Percentiles rank a stretch among this genome's conserved stretches.
These are phyloP conservation scores for Asterella californica DNA, from an alignment of 225 moss, liverwort and hornwort species.

Conservation along the genomic window DNA sequence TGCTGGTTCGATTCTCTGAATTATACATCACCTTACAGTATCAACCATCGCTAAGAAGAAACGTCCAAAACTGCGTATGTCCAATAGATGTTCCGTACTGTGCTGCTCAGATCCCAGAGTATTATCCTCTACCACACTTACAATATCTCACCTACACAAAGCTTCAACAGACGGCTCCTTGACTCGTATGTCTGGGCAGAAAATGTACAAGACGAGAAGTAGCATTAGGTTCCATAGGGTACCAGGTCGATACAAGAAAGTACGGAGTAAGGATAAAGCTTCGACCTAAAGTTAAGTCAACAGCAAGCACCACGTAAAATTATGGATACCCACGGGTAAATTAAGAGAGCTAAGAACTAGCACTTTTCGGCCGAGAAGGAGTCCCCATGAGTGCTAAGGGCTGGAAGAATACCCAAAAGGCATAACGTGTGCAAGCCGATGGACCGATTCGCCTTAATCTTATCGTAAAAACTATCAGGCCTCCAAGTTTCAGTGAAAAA, in stretches of 20 bases:
- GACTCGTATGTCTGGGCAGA: constrained; percentile 77
- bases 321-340: too few relatives aligned
- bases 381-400: background rate
- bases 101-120: constrained; percentile 17
- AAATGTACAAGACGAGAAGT: background rate
- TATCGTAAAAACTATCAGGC: constrained; percentile 96
- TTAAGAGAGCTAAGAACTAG: background rate
- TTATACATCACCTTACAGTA: background rate
- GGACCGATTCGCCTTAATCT: constrained; percentile 79
- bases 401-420: constrained; percentile 62
- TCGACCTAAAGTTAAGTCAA: background rate
- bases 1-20: background rate
- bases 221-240: background rate
- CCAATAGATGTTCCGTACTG: background rate
- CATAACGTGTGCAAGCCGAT: constrained; percentile 94
- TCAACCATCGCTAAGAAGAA: background rate
- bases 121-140: constrained; percentile 20
- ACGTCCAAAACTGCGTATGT: background rate
- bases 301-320: background rate
- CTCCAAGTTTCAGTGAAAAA: constrained; percentile 98
- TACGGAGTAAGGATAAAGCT: background rate
- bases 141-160: constrained; percentile 83
- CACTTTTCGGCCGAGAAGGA: too few relatives aligned
- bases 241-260: background rate
- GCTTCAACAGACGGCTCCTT: constrained; percentile 96